phyloP scores from a whole-genome alignment of 352 stramenopile genomes.

The Phytophthora niederhauseri region DNA sequence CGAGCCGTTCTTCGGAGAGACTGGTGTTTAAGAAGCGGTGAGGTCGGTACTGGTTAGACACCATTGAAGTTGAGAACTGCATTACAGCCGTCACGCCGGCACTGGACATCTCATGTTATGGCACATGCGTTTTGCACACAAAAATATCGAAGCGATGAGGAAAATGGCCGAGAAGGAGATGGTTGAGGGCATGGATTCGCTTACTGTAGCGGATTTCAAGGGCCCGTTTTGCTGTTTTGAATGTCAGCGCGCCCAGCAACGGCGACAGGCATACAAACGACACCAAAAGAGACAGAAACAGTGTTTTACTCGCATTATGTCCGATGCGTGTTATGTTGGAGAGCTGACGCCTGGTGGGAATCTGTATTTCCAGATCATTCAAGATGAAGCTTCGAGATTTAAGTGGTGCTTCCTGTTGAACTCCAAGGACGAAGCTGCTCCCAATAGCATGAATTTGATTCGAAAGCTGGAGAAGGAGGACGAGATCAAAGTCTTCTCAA shows the following conservation, averaged over 20 bases:
- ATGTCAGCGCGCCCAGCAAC: too few relatives aligned
- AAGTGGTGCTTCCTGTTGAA: slow-evolving; percentile 10
- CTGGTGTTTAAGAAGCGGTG: slow-evolving; percentile 1
- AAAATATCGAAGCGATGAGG: slow-evolving; percentile 7
- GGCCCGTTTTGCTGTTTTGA: not conserved
- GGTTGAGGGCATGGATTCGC: slow-evolving; percentile 1
- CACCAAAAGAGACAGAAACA: too few relatives aligned
- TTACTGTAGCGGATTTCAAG: not conserved
- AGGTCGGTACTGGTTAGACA: slow-evolving; percentile 6
- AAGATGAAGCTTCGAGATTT: slow-evolving; percentile 9
- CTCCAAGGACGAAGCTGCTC: not conserved
- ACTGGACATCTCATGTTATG: too few relatives aligned
- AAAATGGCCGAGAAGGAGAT: slow-evolving; percentile 6
- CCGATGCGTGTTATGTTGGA: slow-evolving; percentile 1
- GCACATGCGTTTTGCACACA: slow-evolving; percentile 2
- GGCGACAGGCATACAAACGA: too few relatives aligned
- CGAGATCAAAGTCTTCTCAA: not conserved
- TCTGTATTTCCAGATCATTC: slow-evolving; percentile 1
- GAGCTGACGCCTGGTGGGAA: not conserved
- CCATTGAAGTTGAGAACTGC: not conserved
- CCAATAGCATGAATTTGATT: not conserved
- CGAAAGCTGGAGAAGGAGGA: not conserved
- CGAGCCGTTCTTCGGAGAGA: not conserved
- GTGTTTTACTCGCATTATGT: too few relatives aligned
- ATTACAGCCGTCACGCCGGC: not conserved